A percentile compares a stretch with the other conserved stretches of the same genome.
Evolutionary conservation across 306 rosid genomes (phyloP).

Genomic region (Vigna unguiculata): DNA sequence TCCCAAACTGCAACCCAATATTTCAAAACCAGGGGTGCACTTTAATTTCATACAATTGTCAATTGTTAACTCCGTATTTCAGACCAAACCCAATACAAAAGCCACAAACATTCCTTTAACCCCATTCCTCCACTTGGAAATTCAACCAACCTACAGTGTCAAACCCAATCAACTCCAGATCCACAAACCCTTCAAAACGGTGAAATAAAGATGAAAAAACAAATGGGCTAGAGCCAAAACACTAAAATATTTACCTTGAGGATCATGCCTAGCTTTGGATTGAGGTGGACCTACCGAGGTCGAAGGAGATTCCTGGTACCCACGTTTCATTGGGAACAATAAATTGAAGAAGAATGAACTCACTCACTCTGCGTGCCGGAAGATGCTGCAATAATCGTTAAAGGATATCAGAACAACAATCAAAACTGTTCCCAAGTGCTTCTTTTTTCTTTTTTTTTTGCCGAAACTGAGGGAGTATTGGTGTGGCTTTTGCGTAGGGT

Average conservation of each 20-base stretch:
- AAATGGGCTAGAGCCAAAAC: conserved; percentile 25
- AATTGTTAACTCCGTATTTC: not conserved
- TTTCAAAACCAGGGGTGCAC: conserved; percentile 2
- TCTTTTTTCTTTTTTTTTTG: not conserved
- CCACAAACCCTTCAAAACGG: conserved; percentile 39
- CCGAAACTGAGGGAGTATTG: not conserved
- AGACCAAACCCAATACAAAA: conserved; percentile 22
- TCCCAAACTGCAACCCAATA: conserved; percentile 14
- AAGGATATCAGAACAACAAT: conserved; percentile 6
- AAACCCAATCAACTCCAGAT: conserved; percentile 50
- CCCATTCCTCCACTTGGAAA: conserved; percentile 25
- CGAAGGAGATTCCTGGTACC: conserved; percentile 73
- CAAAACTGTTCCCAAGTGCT: conserved; percentile 11
- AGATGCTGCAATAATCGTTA: conserved; percentile 20
- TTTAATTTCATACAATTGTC: not conserved
- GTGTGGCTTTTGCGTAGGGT: not conserved
- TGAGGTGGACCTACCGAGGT: conserved; percentile 83
- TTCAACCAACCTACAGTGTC: conserved; percentile 17
- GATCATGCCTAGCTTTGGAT: conserved; percentile 75
- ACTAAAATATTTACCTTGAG: conserved; percentile 67
- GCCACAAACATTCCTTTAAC: not conserved
- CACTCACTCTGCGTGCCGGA: not conserved
- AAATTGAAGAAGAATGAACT: not conserved
- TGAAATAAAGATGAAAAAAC: conserved; percentile 34
- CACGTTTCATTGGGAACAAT: conserved; percentile 77